These are phyloP conservation scores for Solanum piurae DNA, from an alignment of 257 asterid species.

Conservation along the genomic window DNA sequence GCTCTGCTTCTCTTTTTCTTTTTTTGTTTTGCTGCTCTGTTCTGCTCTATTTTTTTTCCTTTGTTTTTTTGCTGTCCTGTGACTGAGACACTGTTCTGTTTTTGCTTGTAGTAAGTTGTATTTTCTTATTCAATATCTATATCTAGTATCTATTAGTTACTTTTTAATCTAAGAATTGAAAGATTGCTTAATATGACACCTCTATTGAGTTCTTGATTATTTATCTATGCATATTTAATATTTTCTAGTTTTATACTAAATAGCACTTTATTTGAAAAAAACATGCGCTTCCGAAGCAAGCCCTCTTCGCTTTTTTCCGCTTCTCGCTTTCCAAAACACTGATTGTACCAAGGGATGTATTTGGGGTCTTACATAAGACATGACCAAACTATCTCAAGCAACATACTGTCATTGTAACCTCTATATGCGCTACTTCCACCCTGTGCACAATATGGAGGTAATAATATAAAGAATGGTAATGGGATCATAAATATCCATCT, in stretches of 20 bases:
- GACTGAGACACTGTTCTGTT: neutral
- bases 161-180: too few species aligned
- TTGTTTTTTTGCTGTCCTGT: neutral
- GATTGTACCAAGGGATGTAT: neutral
- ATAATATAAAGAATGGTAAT: neutral
- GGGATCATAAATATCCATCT: neutral
- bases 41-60: neutral
- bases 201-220: neutral
- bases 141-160: neutral
- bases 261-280: neutral
- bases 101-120: neutral
- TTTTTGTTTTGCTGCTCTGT: neutral
- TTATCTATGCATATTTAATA: neutral
- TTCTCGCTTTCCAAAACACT: neutral
- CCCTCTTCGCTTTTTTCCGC: neutral
- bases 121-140: neutral
- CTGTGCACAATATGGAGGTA: neutral
- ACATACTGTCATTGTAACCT: neutral
- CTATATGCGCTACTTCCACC: neutral
- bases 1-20: neutral
- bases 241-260: neutral
- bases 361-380: neutral
- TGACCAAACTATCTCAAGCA: neutral
- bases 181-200: neutral
- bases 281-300: neutral